Evolutionary conservation across 306 rosid species (phyloP).

Genomic region (Vachellia pachyceras): DNA sequence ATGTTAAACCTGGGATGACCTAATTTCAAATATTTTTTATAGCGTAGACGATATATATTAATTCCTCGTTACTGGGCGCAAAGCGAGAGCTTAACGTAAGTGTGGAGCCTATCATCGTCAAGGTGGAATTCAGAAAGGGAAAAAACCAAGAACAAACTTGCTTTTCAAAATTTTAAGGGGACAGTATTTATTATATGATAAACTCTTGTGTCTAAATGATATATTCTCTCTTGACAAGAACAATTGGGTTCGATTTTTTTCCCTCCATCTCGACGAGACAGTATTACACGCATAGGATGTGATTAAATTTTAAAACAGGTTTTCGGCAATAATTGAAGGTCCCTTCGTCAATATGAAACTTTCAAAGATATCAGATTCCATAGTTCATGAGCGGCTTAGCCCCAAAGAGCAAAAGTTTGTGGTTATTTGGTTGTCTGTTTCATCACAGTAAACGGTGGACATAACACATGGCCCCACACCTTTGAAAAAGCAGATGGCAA

Average conservation of each 20-base stretch:
- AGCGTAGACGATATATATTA: no score
- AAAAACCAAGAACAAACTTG: background rate
- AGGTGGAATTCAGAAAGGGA: background rate
- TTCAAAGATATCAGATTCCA: background rate
- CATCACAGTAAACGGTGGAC: constrained; percentile 31
- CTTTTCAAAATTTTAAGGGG: background rate
- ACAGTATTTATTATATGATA: constrained; percentile 20
- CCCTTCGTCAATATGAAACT: background rate
- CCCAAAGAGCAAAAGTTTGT: constrained; percentile 4
- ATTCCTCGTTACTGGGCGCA: background rate
- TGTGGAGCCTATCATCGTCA: background rate
- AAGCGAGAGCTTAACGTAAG: background rate
- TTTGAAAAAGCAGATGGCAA: background rate
- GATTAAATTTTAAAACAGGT: no score
- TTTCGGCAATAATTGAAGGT: constrained; percentile 38
- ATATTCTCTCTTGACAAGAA: constrained; percentile 38
- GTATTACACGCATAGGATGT: no score
- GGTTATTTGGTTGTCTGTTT: constrained; percentile 36
- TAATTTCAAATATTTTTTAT: no score
- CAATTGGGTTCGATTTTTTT: no score
- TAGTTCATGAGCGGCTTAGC: constrained; percentile 34
- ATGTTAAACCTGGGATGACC: no score
- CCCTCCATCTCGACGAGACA: background rate
- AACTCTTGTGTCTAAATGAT: constrained; percentile 29
- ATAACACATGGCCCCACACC: constrained; percentile 17